Evolutionary conservation across 2,329 filamentous ascomycete species (phyloP).

Genomic region (Penicillium sp.): DNA sequence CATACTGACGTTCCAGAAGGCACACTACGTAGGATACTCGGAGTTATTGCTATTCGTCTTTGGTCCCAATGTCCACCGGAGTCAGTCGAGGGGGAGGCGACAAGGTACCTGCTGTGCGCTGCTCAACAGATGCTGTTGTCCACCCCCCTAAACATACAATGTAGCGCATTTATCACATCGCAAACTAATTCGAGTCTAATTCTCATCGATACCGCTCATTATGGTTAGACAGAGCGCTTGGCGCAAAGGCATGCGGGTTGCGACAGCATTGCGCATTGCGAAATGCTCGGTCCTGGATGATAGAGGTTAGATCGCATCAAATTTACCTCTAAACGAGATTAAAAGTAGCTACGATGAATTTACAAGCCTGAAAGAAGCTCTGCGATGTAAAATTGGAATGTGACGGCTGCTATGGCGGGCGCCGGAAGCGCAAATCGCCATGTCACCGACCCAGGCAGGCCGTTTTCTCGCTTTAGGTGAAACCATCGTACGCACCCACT

Average conservation of each 20-base stretch:
- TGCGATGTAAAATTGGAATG: conserved; percentile 12
- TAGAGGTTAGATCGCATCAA: neutral
- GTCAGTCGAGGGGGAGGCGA: conserved; percentile 8
- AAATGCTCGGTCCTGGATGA: conserved; percentile 6
- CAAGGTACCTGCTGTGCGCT: conserved; percentile 8
- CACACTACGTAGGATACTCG: neutral
- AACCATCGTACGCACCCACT: conserved; percentile 39
- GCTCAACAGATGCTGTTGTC: neutral
- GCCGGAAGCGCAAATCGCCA: conserved; percentile 31
- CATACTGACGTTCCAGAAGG: neutral
- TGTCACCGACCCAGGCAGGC: conserved; percentile 32
- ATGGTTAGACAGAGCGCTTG: conserved; percentile 20
- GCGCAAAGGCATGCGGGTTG: conserved; percentile 25
- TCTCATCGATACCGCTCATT: neutral
- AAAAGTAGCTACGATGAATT: neutral
- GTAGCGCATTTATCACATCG: neutral
- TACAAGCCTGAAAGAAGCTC: neutral
- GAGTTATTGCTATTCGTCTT: neutral
- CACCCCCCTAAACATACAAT: neutral
- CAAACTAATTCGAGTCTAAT: neutral
- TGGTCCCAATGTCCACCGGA: neutral
- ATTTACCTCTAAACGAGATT: neutral
- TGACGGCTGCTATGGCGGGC: conserved; percentile 19
- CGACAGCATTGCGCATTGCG: conserved; percentile 27
- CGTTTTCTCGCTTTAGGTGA: conserved; percentile 43